A percentile compares a stretch with the other conserved stretches of the same genome.
phyloP scores from a whole-genome alignment of 495 filamentous ascomycete species.

The Penicillium ochrochloron region DNA sequence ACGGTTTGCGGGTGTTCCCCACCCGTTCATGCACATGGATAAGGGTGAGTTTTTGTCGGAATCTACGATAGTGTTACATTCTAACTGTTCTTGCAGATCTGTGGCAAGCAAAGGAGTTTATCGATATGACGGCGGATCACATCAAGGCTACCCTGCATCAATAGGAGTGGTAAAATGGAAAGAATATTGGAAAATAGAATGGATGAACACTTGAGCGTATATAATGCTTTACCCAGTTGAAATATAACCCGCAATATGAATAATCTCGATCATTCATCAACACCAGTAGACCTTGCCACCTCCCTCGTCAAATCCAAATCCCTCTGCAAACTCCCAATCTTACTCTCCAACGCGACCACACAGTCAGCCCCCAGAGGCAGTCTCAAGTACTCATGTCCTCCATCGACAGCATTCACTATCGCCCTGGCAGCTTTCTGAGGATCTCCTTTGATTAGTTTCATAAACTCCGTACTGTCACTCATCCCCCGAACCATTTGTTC shows the following conservation, averaged over 20 bases:
- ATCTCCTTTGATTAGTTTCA: slow-evolving; percentile 22
- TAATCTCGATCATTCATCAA: not conserved
- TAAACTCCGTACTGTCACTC: slow-evolving; percentile 6
- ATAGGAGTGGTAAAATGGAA: not conserved
- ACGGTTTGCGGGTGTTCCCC: slow-evolving; percentile 51
- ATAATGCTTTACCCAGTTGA: not conserved
- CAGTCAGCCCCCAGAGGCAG: slow-evolving; percentile 31
- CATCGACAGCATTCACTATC: slow-evolving; percentile 17
- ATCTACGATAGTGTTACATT: not conserved
- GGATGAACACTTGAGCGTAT: no score
- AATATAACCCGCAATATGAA: not conserved
- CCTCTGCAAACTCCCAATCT: slow-evolving; percentile 26
- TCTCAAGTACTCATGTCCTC: slow-evolving; percentile 20
- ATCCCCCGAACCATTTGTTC: slow-evolving; percentile 38
- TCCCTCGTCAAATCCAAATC: slow-evolving; percentile 25
- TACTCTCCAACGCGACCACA: slow-evolving; percentile 28
- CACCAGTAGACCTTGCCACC: slow-evolving; percentile 22
- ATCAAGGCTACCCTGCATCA: slow-evolving; percentile 28
- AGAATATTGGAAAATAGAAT: not conserved
- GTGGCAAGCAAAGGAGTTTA: slow-evolving; percentile 37
- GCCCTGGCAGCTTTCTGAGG: slow-evolving; percentile 28
- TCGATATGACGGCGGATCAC: slow-evolving; percentile 34
- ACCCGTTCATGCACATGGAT: slow-evolving; percentile 55
- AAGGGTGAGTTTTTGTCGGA: slow-evolving; percentile 22
- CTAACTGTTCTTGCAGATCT: slow-evolving; percentile 24